Conservation (phyloP, 2,329 filamentous ascomycete species). For the Penicillium sp. region DNA sequence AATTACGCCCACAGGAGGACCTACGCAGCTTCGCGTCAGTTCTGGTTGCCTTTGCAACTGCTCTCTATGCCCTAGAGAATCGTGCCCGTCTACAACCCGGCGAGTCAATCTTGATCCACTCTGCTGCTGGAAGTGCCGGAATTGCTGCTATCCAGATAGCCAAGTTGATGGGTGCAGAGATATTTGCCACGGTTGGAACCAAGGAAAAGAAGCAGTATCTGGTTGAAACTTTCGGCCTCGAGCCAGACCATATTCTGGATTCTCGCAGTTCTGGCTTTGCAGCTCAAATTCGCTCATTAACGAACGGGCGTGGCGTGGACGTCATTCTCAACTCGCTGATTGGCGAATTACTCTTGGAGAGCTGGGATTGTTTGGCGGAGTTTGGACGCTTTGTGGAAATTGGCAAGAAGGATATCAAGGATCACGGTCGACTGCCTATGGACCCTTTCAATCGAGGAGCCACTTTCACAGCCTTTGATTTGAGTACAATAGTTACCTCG, state of each 20-base stretch:
- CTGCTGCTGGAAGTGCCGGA: slow-evolving; percentile 28
- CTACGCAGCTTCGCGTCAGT: slow-evolving; percentile 21
- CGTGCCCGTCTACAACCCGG: slow-evolving; percentile 7
- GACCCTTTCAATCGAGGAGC: slow-evolving; percentile 8
- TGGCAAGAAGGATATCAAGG: slow-evolving; percentile 21
- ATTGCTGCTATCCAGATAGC: slow-evolving; percentile 27
- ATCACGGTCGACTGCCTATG: background rate
- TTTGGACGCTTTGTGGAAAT: slow-evolving; percentile 29
- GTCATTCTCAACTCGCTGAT: slow-evolving; percentile 24
- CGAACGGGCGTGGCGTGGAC: slow-evolving; percentile 31
- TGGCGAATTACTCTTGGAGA: slow-evolving; percentile 17
- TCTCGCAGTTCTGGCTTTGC: slow-evolving; percentile 10
- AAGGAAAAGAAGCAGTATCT: slow-evolving; percentile 4
- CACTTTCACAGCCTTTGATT: slow-evolving; percentile 2
- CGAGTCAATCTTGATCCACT: slow-evolving; percentile 31
- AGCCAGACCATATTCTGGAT: slow-evolving; percentile 7
- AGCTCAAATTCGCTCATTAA: slow-evolving; percentile 13
- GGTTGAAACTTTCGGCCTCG: slow-evolving; percentile 9
- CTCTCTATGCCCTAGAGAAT: slow-evolving; percentile 14
- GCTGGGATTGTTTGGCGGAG: slow-evolving; percentile 24
- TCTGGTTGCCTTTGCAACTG: slow-evolving; percentile 12
- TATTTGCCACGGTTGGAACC: slow-evolving; percentile 14
- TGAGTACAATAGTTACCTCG: no score
- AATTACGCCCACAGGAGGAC: background rate
- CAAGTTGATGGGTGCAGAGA: slow-evolving; percentile 19